Evolutionary conservation across 2,329 filamentous ascomycete species (phyloP).

Genomic region (Seiridium unicorne): DNA sequence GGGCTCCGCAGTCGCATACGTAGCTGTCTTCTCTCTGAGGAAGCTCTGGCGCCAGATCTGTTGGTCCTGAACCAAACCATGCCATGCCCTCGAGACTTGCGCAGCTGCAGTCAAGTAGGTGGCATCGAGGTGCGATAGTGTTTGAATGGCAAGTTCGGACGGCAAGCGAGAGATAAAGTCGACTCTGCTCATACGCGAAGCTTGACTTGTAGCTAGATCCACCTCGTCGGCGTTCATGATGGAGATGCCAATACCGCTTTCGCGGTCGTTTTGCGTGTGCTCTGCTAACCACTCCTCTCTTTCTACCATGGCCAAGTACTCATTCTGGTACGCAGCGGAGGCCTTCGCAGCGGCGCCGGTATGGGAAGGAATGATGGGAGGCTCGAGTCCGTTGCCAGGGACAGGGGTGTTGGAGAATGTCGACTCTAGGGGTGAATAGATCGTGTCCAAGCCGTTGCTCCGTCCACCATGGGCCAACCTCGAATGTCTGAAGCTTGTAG

Average conservation of each 20-base stretch:
- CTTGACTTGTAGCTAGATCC: constrained; percentile 30
- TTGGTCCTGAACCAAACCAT: constrained; percentile 44
- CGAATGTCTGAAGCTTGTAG: constrained; percentile 47
- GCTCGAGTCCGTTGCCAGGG: constrained; percentile 50
- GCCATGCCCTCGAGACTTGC: constrained; percentile 52
- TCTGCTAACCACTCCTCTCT: constrained; percentile 46
- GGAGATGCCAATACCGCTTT: constrained; percentile 64
- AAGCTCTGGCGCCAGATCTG: constrained; percentile 66
- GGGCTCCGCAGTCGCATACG: constrained; percentile 56
- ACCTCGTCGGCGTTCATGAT: constrained; percentile 40
- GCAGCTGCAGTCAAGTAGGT: constrained; percentile 46
- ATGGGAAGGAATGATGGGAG: constrained; percentile 59
- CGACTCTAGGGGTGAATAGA: constrained; percentile 34
- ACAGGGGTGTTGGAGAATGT: constrained; percentile 34
- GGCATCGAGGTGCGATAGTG: constrained; percentile 56
- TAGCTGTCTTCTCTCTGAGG: constrained; percentile 57
- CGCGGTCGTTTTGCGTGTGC: constrained; percentile 53
- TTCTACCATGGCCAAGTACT: constrained; percentile 34
- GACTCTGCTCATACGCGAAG: constrained; percentile 39
- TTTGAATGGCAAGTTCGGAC: constrained; percentile 56
- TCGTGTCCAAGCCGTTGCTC: constrained; percentile 29
- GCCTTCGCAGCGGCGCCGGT: constrained; percentile 62
- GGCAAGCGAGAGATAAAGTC: constrained; percentile 59
- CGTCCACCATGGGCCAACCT: constrained; percentile 44
- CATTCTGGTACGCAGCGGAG: constrained; percentile 58